Conservation (phyloP, 805 yeast genomes). For the Metschnikowia reukaufii region DNA sequence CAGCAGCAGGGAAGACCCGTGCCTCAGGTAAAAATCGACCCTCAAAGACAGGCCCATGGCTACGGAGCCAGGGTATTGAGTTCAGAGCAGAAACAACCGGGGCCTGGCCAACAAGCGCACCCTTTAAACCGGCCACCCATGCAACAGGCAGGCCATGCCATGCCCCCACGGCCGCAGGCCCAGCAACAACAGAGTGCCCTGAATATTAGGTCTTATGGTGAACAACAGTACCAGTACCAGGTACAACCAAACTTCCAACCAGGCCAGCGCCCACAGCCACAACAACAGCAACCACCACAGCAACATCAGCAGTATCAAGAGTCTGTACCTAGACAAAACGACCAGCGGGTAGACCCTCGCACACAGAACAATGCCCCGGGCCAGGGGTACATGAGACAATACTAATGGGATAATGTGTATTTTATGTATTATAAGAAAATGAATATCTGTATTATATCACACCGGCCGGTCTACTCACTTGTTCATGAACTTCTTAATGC, state of each 20-base stretch:
- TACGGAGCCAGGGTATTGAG: conserved; percentile 1
- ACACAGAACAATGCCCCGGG: not conserved
- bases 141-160: conserved; percentile 2
- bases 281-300: not conserved
- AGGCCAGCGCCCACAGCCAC: conserved; percentile 4
- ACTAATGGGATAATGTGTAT: not conserved
- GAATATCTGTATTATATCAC: not conserved
- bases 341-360: conserved; percentile 5
- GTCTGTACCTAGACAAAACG: not conserved
- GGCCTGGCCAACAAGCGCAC: no score
- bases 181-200: conserved; percentile 7
- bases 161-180: conserved; percentile 6
- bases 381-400: conserved; percentile 7
- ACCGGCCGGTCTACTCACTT: no score
- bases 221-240: conserved; percentile 15
- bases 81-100: conserved; percentile 4
- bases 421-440: conserved; percentile 13
- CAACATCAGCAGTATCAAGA: conserved; percentile 9
- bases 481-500: conserved; percentile 11
- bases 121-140: not conserved
- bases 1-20: conserved; percentile 3
- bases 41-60: conserved; percentile 4
- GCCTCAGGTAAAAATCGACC: conserved; percentile 1
- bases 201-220: conserved; percentile 11
- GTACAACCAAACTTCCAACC: conserved; percentile 9